A percentile compares a stretch with the other conserved stretches of the same genome.
phyloP scores from a whole-genome alignment of 2,329 filamentous ascomycete species.

The Neopestalotiopsis sp. region DNA sequence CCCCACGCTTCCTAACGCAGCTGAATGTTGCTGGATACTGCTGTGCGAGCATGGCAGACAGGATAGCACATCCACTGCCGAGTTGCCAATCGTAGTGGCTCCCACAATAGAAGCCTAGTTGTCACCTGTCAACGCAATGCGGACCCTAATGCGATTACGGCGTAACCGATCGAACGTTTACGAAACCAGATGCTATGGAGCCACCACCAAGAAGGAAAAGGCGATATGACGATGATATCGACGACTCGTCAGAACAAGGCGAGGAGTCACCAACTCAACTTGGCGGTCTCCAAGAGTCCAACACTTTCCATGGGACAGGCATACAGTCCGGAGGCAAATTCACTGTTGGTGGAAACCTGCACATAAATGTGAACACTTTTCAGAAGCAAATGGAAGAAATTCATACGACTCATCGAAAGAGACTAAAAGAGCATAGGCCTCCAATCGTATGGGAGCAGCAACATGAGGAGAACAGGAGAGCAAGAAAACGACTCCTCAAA shows the following conservation, averaged over 20 bases:
- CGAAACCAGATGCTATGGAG: not conserved
- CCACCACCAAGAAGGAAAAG: not conserved
- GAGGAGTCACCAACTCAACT: not conserved
- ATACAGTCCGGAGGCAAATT: not conserved
- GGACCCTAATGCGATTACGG: not conserved
- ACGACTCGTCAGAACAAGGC: not conserved
- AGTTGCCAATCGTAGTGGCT: not conserved
- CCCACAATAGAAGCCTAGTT: not conserved
- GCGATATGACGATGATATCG: not conserved
- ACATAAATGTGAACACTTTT: not conserved
- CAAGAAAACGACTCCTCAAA: slow-evolving; percentile 25
- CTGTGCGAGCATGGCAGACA: not conserved
- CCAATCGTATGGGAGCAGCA: not conserved
- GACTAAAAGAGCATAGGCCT: too few species aligned
- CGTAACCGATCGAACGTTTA: not conserved
- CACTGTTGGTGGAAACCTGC: not conserved
- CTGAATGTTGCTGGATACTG: not conserved
- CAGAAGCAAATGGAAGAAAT: too few species aligned
- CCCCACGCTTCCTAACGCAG: not conserved
- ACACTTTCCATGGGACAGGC: not conserved
- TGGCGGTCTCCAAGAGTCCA: not conserved
- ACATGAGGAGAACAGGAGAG: not conserved
- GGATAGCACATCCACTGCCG: not conserved
- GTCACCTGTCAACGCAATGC: not conserved
- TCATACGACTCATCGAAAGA: too few species aligned